Evolutionary conservation across 1,139 yeast genomes (phyloP).

Genomic region (Candida smagusa): DNA sequence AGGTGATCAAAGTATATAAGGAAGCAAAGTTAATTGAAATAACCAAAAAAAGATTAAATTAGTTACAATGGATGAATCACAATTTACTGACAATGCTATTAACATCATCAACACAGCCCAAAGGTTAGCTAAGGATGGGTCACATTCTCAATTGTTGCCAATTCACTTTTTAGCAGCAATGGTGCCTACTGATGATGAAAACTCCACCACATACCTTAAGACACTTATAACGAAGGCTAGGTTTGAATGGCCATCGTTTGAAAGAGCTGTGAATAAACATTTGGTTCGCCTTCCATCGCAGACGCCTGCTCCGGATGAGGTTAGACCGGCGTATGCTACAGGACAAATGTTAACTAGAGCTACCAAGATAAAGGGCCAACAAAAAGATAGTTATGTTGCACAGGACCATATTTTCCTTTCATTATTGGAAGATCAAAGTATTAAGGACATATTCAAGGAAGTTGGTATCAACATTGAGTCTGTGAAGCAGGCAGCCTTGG

Average conservation of each 20-base stretch:
- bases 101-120: conserved; percentile 76
- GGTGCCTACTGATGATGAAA: conserved; percentile 66
- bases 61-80: conserved; percentile 56
- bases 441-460: conserved; percentile 74
- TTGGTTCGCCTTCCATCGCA: conserved; percentile 85
- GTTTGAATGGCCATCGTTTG: conserved; percentile 80
- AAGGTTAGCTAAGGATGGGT: conserved; percentile 77
- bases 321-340: conserved; percentile 66
- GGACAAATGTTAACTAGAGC: conserved; percentile 70
- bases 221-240: conserved; percentile 86
- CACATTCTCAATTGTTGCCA: conserved; percentile 81
- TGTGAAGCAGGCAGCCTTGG: conserved; percentile 75
- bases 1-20: not conserved
- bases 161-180: conserved; percentile 89
- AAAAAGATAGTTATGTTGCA: conserved; percentile 87
- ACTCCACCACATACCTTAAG: conserved; percentile 68
- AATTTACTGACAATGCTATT: conserved; percentile 91
- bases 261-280: conserved; percentile 74
- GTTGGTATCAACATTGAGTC: conserved; percentile 66
- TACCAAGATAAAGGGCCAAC: conserved; percentile 73
- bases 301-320: conserved; percentile 78
- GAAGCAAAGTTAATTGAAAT: not conserved
- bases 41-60: conserved; percentile 1
- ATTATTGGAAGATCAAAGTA: conserved; percentile 69
- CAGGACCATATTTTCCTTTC: conserved; percentile 93